Evolutionary conservation across 257 asterid genomes (phyloP), one percentile per base, ranked within the genome.

Genomic region (Asclepias syriaca): DNA sequence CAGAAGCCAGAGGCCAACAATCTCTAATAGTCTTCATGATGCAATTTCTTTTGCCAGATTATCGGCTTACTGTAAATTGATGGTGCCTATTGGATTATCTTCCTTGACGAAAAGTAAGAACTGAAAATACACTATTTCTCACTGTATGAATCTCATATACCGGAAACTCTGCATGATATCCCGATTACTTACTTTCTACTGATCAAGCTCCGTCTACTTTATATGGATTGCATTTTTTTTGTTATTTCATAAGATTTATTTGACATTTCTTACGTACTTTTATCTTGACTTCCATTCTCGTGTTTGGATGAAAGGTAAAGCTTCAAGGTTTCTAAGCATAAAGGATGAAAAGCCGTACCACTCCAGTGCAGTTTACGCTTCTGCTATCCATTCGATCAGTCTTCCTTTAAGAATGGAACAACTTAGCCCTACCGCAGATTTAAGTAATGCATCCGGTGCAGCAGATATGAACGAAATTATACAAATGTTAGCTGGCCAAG

Each of bases 281-380:
- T 49, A 34, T 61, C 65, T 75, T 40, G 61, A 69, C 13, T 69
- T 55, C 29, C 55, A 61, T 75, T 75, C 8, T 53, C 70, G 54
- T 29, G 15, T 54, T 0, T 64, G 43, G 57, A 43, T 76, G 68
- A 56, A 53, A 94, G 97, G 96, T 77, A 84, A 82, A 80, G 75
- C 85, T 79, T 77, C 97, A 65, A 86, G 83, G 85, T 75, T 81
- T 81, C 91, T 93, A 48, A 12, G 68, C 72, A 72, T 91, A 79
- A 84, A 89, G 39, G 97, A 93, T 63, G 76, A 77, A 58, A 89
- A 91, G 77, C 84, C 83, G 53, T 94, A 88, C 77, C 92, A 94
- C 88, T 79, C 95, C 18, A 91, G 97, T 78, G 96, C 98, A 66
- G 84, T 94, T 80, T 91, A 94, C 83, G 97, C 98, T 32, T 87